Percentiles rank a stretch among this genome's conserved stretches.
Conservation (phyloP, 805 yeast species). For the Candida corydali region DNA sequence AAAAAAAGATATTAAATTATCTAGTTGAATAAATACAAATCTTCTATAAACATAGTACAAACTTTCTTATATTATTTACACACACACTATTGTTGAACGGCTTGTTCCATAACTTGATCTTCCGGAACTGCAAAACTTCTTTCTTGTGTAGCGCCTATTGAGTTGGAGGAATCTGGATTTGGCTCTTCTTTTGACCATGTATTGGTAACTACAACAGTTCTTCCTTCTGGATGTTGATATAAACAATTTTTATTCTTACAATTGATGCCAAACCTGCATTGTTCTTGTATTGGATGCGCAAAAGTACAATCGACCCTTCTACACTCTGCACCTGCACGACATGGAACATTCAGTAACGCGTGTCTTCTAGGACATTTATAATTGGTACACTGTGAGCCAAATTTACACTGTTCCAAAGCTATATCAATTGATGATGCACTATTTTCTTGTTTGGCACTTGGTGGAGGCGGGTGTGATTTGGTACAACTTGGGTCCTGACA, state of each 20-base stretch:
- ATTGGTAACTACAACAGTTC: conserved; percentile 34
- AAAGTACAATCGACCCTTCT: conserved; percentile 77
- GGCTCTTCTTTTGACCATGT: conserved; percentile 31
- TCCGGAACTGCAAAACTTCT: conserved; percentile 78
- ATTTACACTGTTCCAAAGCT: conserved; percentile 78
- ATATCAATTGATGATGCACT: conserved; percentile 11
- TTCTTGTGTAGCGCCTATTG: conserved; percentile 51
- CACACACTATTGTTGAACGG: conserved; percentile 22
- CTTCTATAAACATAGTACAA: background rate
- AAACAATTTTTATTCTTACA: conserved; percentile 72
- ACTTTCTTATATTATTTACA: conserved; percentile 1
- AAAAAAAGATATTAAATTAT: conserved; percentile 68
- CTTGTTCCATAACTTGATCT: conserved; percentile 66
- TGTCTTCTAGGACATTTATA: conserved; percentile 80
- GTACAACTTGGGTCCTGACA: conserved; percentile 62
- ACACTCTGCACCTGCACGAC: conserved; percentile 81
- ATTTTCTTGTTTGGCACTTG: conserved; percentile 31
- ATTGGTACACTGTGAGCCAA: conserved; percentile 72
- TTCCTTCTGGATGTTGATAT: conserved; percentile 80
- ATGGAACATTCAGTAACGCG: conserved; percentile 65
- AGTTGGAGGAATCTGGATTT: no score
- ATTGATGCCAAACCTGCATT: conserved; percentile 73
- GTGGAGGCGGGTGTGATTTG: conserved; percentile 83
- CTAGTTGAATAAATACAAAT: conserved; percentile 6
- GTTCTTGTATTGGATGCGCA: conserved; percentile 75